Percentiles rank a stretch among this genome's conserved stretches.
Conservation (phyloP, 495 filamentous ascomycete genomes). For the Chaetomidium leptoderma region DNA sequence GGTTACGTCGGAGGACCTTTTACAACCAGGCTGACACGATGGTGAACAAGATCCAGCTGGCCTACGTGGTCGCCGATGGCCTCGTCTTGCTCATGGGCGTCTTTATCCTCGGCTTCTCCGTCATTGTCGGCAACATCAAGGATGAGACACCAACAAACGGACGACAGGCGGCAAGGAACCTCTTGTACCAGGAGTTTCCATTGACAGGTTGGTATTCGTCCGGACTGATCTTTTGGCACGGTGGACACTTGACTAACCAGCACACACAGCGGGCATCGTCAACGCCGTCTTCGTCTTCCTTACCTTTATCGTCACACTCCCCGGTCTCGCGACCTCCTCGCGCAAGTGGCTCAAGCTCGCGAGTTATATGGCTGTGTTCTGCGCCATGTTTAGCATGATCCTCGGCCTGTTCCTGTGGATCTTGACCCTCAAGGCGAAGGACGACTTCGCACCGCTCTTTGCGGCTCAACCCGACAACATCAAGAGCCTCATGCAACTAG, state of each 20-base stretch:
- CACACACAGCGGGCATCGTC: slow-evolving; percentile 54
- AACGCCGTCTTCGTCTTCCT: slow-evolving; percentile 60
- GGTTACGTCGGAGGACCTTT: slow-evolving; percentile 5
- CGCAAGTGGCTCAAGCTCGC: slow-evolving; percentile 57
- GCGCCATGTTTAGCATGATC: slow-evolving; percentile 58
- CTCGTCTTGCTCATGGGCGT: slow-evolving; percentile 61
- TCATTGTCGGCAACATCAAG: slow-evolving; percentile 52
- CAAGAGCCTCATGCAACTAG: slow-evolving; percentile 61
- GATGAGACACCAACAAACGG: slow-evolving; percentile 44
- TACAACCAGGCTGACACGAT: slow-evolving; percentile 33
- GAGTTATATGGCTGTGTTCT: slow-evolving; percentile 55
- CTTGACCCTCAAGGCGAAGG: slow-evolving; percentile 58
- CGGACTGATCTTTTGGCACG: no score
- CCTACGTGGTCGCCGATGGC: slow-evolving; percentile 53
- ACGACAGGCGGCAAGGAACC: slow-evolving; percentile 55
- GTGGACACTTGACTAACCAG: slow-evolving; percentile 25
- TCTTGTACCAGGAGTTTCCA: slow-evolving; percentile 59
- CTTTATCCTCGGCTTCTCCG: slow-evolving; percentile 58
- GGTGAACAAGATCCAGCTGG: slow-evolving; percentile 54
- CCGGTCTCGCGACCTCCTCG: slow-evolving; percentile 56
- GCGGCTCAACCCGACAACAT: slow-evolving; percentile 43
- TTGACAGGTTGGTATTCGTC: slow-evolving; percentile 49
- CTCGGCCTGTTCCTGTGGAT: slow-evolving; percentile 68
- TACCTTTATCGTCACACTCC: slow-evolving; percentile 54
- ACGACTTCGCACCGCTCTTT: slow-evolving; percentile 55